Evolutionary conservation across 129 eudicot species (phyloP).

Genomic region (Helianthus tuberosus): DNA sequence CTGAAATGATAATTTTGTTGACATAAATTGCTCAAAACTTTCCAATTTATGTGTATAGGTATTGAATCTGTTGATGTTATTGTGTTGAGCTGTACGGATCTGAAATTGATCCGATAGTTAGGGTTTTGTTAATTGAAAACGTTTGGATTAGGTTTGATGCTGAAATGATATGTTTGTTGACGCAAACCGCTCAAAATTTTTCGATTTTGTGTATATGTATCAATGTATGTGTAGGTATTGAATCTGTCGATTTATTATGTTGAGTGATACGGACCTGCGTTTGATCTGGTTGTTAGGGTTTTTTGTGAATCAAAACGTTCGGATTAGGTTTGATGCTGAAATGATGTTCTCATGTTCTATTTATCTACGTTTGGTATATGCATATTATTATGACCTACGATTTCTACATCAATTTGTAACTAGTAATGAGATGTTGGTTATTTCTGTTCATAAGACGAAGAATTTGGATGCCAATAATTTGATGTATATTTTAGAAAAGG

Average conservation of each 20-base stretch:
- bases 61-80: neutral
- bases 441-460: neutral
- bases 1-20: too few relatives aligned
- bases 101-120: constrained; percentile 20
- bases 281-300: too few relatives aligned
- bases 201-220: neutral
- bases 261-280: too few relatives aligned
- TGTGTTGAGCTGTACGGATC: constrained; percentile 12
- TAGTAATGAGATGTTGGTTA: neutral
- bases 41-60: neutral
- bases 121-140: constrained; percentile 6
- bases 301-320: too few relatives aligned
- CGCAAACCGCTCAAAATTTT: too few relatives aligned
- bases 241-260: too few relatives aligned
- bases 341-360: neutral
- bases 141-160: neutral
- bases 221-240: too few relatives aligned
- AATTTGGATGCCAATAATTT: neutral
- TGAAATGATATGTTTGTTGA: too few relatives aligned
- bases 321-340: neutral
- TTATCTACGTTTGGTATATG: neutral
- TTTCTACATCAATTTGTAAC: too few relatives aligned
- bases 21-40: neutral
- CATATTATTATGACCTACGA: neutral
- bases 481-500: neutral